phyloP scores from a whole-genome alignment of 2,329 filamentous ascomycete genomes.

The Cytospora paraplurivora region DNA sequence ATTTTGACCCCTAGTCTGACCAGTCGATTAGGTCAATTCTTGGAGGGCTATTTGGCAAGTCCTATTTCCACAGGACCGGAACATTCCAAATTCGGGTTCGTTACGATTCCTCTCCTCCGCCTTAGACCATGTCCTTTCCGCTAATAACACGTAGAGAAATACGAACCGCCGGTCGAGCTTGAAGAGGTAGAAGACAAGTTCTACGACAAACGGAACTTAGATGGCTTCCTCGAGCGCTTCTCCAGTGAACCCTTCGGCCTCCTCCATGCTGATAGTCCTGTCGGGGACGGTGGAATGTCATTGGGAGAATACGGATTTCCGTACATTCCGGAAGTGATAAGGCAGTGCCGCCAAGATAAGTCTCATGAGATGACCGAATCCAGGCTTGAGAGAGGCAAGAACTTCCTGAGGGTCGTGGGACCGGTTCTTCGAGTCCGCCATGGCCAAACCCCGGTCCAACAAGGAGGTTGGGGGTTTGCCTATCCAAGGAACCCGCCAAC shows the following conservation, averaged over 20 bases:
- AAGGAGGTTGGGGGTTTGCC: not conserved
- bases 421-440: not conserved
- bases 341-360: not conserved
- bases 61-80: too few species aligned
- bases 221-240: not conserved
- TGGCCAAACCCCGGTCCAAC: not conserved
- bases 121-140: too few species aligned
- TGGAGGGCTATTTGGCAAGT: too few species aligned
- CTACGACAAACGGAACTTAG: not conserved
- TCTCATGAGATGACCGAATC: not conserved
- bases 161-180: conserved; percentile 2
- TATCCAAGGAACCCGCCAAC: not conserved
- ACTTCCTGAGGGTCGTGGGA: not conserved
- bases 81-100: too few species aligned
- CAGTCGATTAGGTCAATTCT: too few species aligned
- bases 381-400: not conserved
- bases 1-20: too few species aligned
- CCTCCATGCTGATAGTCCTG: too few species aligned
- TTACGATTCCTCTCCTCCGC: too few species aligned
- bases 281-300: rapidly evolving
- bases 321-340: not conserved
- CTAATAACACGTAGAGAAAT: too few species aligned
- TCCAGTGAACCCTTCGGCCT: too few species aligned
- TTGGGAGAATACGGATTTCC: not conserved
- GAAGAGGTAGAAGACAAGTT: conserved; percentile 5